Conservation (phyloP, 2,329 filamentous ascomycete genomes). For the Botryotinia convoluta region DNA sequence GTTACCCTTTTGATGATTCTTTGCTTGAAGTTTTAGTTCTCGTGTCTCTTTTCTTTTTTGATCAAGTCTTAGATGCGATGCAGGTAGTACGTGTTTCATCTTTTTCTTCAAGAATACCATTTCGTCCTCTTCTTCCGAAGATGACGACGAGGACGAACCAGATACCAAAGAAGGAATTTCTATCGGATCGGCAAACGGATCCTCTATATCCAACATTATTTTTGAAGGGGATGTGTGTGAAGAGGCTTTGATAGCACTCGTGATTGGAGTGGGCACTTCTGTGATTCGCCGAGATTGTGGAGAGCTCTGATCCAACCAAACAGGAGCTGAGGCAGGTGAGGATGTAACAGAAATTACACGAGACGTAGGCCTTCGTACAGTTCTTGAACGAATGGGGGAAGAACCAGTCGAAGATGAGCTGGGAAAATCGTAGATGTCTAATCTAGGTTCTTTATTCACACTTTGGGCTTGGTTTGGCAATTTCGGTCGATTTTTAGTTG, state of each 20-base stretch:
- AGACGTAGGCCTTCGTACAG: slow-evolving; percentile 20
- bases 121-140: slow-evolving; percentile 34
- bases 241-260: slow-evolving; percentile 31
- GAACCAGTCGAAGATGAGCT: slow-evolving; percentile 44
- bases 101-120: slow-evolving; percentile 34
- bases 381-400: slow-evolving; percentile 22
- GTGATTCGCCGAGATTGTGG: slow-evolving; percentile 1
- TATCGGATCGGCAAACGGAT: slow-evolving; percentile 27
- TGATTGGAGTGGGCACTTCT: slow-evolving; percentile 35
- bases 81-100: slow-evolving; percentile 61
- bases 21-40: slow-evolving; percentile 23
- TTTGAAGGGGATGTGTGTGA: slow-evolving; percentile 14
- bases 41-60: slow-evolving; percentile 43
- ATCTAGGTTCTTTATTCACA: background rate
- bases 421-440: slow-evolving; percentile 40
- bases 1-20: slow-evolving; percentile 26
- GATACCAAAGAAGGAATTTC: slow-evolving; percentile 23
- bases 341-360: slow-evolving; percentile 26
- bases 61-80: slow-evolving; percentile 65
- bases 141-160: slow-evolving; percentile 24
- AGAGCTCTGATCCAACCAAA: slow-evolving; percentile 19
- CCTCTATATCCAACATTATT: slow-evolving; percentile 28
- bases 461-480: background rate
- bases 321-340: slow-evolving; percentile 25
- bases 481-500: slow-evolving; percentile 26